Conservation (phyloP, 2,329 filamentous ascomycete species). For the Zelopaecilomyces penicillatus region DNA sequence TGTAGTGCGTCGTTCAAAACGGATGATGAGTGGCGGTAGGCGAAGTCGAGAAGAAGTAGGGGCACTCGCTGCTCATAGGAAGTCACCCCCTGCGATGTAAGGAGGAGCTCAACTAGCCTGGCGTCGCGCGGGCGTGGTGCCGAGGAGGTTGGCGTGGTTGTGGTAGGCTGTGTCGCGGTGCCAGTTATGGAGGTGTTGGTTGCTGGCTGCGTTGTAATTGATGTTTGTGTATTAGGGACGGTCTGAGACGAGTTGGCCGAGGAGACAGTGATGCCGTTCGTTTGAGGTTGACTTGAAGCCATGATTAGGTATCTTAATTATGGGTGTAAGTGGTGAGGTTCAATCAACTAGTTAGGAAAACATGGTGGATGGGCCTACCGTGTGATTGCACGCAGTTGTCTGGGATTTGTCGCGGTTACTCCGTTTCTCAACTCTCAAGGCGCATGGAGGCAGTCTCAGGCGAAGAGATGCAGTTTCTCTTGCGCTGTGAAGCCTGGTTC, state of each 20-base stretch:
- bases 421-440: no score
- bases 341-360: no score
- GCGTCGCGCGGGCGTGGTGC: conserved; percentile 64
- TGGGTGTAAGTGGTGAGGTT: not conserved
- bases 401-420: no score
- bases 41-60: conserved; percentile 75
- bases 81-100: conserved; percentile 69
- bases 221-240: conserved; percentile 27
- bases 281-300: conserved; percentile 36
- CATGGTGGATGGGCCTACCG: no score
- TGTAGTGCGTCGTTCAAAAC: conserved; percentile 65
- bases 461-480: no score
- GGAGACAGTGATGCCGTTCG: conserved; percentile 43
- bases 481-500: no score
- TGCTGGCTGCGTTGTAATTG: conserved; percentile 19
- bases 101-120: conserved; percentile 69
- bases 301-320: conserved; percentile 13
- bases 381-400: no score
- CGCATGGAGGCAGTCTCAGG: no score
- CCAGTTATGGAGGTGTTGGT: conserved; percentile 6
- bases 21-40: conserved; percentile 70
- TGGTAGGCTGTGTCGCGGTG: conserved; percentile 11
- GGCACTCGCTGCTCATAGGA: conserved; percentile 77
- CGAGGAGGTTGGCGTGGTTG: conserved; percentile 21
- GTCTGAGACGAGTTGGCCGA: conserved; percentile 30